A percentile compares a stretch with the other conserved stretches of the same genome.
Evolutionary conservation across 164 flowering plant species (phyloP).

Genomic region (Magnolia changhungtana): DNA sequence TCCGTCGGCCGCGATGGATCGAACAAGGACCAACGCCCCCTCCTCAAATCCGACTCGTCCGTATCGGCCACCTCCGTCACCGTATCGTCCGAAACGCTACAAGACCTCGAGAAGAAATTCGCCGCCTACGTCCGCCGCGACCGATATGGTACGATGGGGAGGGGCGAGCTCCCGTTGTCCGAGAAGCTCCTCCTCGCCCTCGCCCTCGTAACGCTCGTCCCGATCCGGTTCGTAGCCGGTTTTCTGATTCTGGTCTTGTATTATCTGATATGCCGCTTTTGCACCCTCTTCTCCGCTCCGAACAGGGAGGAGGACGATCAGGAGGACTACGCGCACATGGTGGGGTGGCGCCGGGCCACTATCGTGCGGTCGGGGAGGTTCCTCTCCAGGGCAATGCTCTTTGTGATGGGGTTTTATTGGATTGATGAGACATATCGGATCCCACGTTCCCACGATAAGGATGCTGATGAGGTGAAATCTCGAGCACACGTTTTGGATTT

Average conservation of each 20-base stretch:
- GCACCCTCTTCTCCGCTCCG: conserved; percentile 53
- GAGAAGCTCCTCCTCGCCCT: conserved; percentile 66
- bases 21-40: conserved; percentile 54
- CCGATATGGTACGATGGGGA: conserved; percentile 87
- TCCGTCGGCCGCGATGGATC: conserved; percentile 25
- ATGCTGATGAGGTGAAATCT: conserved; percentile 13
- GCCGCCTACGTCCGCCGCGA: conserved; percentile 78
- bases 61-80: background rate
- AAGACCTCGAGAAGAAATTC: conserved; percentile 74
- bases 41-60: conserved; percentile 41
- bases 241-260: conserved; percentile 32
- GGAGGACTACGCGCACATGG: conserved; percentile 72
- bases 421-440: conserved; percentile 17
- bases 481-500: background rate
- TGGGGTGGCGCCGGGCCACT: conserved; percentile 43
- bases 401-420: conserved; percentile 35
- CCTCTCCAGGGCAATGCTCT: conserved; percentile 30
- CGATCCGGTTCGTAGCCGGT: conserved; percentile 51
- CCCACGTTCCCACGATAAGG: conserved; percentile 1
- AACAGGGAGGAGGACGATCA: conserved; percentile 33
- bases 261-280: conserved; percentile 36
- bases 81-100: conserved; percentile 19
- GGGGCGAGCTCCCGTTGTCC: conserved; percentile 56
- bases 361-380: conserved; percentile 30
- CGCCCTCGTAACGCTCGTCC: conserved; percentile 64